Conservation (phyloP, 257 asterid genomes). For the Paulownia fortunei region DNA sequence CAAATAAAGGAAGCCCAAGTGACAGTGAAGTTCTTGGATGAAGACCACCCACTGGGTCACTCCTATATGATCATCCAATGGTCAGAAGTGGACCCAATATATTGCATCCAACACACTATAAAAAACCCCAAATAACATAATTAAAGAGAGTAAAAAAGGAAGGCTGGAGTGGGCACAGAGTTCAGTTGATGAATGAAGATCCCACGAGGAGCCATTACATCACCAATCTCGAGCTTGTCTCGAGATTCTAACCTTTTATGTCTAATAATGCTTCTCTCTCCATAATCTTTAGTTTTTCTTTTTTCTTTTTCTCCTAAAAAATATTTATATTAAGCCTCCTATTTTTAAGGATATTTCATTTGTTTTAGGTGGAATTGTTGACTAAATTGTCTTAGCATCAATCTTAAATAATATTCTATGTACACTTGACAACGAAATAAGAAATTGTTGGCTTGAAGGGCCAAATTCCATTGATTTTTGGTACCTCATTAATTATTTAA, state of each 20-base stretch:
- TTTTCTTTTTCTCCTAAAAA: background rate
- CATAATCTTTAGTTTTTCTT: background rate
- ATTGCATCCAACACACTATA: too few species aligned
- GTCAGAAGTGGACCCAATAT: too few species aligned
- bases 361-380: background rate
- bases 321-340: background rate
- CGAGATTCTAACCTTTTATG: conserved; percentile 59
- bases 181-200: conserved; percentile 40
- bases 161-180: conserved; percentile 17
- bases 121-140: background rate
- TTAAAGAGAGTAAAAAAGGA: background rate
- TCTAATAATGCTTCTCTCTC: conserved; percentile 31
- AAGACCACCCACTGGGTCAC: too few species aligned
- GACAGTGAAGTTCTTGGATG: conserved; percentile 16
- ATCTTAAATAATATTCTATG: background rate
- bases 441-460: too few species aligned
- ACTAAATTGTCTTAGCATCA: conserved; percentile 12
- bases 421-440: background rate
- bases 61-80: too few species aligned
- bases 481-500: background rate
- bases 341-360: background rate
- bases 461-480: background rate
- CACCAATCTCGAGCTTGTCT: conserved; percentile 58
- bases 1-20: conserved; percentile 22
- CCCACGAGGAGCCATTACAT: conserved; percentile 50